Base-by-base conservation (phyloP, 352 stramenopile genomes). In the Phytophthora sojae region DNA sequence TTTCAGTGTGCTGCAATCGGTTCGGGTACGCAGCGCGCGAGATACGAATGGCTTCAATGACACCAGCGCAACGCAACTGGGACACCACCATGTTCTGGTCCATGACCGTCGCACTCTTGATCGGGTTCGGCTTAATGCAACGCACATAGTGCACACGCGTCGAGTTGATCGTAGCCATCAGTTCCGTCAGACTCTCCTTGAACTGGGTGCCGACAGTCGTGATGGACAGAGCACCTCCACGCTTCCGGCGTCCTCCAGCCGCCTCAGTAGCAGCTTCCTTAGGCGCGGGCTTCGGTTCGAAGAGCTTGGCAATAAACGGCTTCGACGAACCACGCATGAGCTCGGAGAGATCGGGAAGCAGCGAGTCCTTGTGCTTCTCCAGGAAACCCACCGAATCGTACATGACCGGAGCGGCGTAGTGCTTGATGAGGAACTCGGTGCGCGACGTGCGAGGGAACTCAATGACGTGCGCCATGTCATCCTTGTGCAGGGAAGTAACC, bases 91-190 rank as follows among this genome's bases (percentile, higher is more conserved):
- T 95, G 23, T 90, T 81, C 39, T 98, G 80, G 51, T 98, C 96
- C 84, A 99, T 94, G n/a, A 61, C 77, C 0, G 67, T 81, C 7
- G 89, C 62, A 70, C 98, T 98, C 74, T 99, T 98, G 35, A 97
- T 92, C 75, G 98, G 91, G 81, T 99, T 99, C 0, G 98, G 97
- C 85, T 99, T 99, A 64, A 99, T 98, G 80, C 98, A 99, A 42
- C 98, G 91, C 54, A 99, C 97, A 71, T 99, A 99, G 73, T 99
- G 97, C 15, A 98, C 96, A 59, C 98, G 91, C 0, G 97, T 99
- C 6, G 83, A 82, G 69, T 98, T 93, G 32, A 99, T 96, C 39
- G 94, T 98, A n/a, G 86, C 91, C 72, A 99, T 97, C 50, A 99
- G 84, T 61, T 97, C 85, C 12, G 75, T 84, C 9, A 99, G 78